phyloP scores from a whole-genome alignment of 495 filamentous ascomycete genomes.

The Aspergillus incahuasiensis region DNA sequence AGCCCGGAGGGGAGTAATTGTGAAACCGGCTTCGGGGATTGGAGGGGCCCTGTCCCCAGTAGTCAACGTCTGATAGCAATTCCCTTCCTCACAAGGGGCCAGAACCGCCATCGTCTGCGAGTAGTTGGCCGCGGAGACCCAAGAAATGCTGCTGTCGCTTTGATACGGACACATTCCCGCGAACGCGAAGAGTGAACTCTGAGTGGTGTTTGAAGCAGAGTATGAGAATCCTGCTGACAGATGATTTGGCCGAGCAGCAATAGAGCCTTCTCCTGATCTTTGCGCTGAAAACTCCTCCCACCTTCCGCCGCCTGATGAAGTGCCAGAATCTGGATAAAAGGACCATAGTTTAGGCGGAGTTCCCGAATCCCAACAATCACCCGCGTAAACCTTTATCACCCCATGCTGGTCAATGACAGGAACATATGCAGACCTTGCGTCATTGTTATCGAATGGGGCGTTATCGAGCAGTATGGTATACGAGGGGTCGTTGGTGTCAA shows the following conservation, averaged over 20 bases:
- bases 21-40: conserved; percentile 82
- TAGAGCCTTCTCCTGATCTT: conserved; percentile 22
- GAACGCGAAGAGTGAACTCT: conserved; percentile 63
- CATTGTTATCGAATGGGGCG: conserved; percentile 60
- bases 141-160: conserved; percentile 37
- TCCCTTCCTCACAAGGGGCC: conserved; percentile 20
- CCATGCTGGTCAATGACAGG: conserved; percentile 62
- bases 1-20: conserved; percentile 64
- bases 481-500: conserved; percentile 48
- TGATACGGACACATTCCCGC: conserved; percentile 80
- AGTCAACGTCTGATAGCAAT: conserved; percentile 34
- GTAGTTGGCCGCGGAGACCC: conserved; percentile 66
- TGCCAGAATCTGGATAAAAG: conserved; percentile 41
- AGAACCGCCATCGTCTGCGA: conserved; percentile 68
- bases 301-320: conserved; percentile 47
- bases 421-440: conserved; percentile 48
- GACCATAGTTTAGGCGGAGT: conserved; percentile 48
- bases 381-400: conserved; percentile 62
- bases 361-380: conserved; percentile 54
- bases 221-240: conserved; percentile 65
- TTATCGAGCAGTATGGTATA: conserved; percentile 53
- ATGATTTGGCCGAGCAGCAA: conserved; percentile 55
- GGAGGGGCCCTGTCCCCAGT: conserved; percentile 53
- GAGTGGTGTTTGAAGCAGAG: conserved; percentile 49
- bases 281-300: conserved; percentile 43